phyloP scores from a whole-genome alignment of 2,329 filamentous ascomycete genomes.

The Ophiostoma fasciatum region DNA sequence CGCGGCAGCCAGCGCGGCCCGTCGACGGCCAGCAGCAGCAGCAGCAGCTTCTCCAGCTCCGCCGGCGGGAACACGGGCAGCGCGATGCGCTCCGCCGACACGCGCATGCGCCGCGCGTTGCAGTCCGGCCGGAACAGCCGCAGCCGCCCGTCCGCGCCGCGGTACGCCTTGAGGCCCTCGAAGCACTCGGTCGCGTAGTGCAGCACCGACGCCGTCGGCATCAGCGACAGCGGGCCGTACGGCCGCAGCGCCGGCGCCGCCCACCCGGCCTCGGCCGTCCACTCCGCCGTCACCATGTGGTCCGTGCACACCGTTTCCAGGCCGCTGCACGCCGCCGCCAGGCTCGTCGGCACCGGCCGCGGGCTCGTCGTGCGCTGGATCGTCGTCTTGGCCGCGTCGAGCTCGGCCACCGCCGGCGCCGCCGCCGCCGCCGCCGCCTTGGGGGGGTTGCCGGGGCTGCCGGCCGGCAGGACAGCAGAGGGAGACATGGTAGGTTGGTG shows the following conservation, averaged over 20 bases:
- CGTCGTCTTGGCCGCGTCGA: conserved; percentile 47
- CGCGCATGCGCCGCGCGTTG: conserved; percentile 52
- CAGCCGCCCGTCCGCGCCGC: conserved; percentile 59
- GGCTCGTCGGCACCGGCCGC: conserved; percentile 33
- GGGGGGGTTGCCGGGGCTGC: not conserved
- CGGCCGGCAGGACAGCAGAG: conserved; percentile 10
- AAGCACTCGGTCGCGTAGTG: conserved; percentile 91
- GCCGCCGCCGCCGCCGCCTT: conserved; percentile 17
- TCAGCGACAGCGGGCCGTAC: conserved; percentile 62
- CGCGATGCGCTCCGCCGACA: conserved; percentile 50
- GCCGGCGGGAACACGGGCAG: conserved; percentile 57
- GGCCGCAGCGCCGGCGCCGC: conserved; percentile 56
- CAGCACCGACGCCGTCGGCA: conserved; percentile 66
- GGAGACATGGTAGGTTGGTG: no score
- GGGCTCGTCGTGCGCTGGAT: conserved; percentile 36
- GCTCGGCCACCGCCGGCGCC: conserved; percentile 36
- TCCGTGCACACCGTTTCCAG: conserved; percentile 53
- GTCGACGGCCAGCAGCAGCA: conserved; percentile 57
- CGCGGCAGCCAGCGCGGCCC: conserved; percentile 61
- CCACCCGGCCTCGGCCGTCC: conserved; percentile 56
- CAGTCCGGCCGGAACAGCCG: conserved; percentile 64
- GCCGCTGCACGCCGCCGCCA: conserved; percentile 30
- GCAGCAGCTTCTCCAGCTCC: conserved; percentile 61
- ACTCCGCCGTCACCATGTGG: conserved; percentile 71
- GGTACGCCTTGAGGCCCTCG: conserved; percentile 71